These are phyloP conservation scores for Annulohypoxylon truncatum DNA, from an alignment of 2,329 filamentous ascomycete genomes.

Conservation along the genomic window DNA sequence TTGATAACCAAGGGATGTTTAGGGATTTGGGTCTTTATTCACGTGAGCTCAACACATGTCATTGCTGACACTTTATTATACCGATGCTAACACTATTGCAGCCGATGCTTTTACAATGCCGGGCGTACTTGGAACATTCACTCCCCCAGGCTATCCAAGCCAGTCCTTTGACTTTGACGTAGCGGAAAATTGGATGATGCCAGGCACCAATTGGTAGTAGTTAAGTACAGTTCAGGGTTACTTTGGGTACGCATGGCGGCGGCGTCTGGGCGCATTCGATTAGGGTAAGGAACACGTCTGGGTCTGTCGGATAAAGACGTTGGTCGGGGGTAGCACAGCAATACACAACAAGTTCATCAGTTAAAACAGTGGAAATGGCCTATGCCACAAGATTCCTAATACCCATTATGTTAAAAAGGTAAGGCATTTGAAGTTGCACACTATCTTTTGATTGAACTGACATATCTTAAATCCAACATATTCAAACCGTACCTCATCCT, in stretches of 20 bases:
- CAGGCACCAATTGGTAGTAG: neutral
- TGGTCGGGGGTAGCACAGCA: no score
- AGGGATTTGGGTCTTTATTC: conserved; percentile 13
- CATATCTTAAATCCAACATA: neutral
- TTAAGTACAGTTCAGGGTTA: neutral
- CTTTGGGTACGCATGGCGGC: neutral
- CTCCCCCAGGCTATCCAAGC: neutral
- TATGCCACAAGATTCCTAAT: no score
- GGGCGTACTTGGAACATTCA: neutral
- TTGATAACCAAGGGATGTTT: conserved; percentile 7
- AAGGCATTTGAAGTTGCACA: no score
- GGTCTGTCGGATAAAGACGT: no score
- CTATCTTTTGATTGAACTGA: no score
- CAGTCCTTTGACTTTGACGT: neutral
- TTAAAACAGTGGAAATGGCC: no score
- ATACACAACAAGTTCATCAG: no score
- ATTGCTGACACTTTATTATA: neutral
- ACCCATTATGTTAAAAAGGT: no score
- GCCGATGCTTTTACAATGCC: neutral
- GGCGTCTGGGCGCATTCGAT: neutral
- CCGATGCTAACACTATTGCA: neutral
- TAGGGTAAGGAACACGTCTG: neutral
- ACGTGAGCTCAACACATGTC: neutral
- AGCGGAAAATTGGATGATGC: conserved; percentile 4
- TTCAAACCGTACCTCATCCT: neutral